Evolutionary conservation across 2,329 filamentous ascomycete species (phyloP), one percentile per base, ranked within the genome.

Genomic region (Aspergillus tamarii): DNA sequence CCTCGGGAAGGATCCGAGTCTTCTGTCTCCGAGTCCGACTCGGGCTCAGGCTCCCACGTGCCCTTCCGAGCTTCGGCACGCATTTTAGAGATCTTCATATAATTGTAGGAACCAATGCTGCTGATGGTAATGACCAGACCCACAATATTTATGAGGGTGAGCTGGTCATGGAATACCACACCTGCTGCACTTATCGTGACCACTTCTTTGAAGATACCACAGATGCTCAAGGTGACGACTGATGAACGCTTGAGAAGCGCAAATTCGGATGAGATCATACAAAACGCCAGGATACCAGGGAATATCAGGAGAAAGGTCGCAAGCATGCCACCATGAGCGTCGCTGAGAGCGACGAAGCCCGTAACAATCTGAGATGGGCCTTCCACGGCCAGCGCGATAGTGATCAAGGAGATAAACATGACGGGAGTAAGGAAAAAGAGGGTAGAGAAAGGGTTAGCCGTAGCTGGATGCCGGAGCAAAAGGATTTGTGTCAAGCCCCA

Each of bases 401-500:
- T 72, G 58, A 96, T 83, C 34, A 99, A 85, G 23, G 90, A 90
- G 67, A 91, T 52, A 74, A 99, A 99, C 95, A 99, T 99, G 79
- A 97, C 87, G 1, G 95, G 95, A 0, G 94, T 94, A n/a, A 99
- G 88, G 80, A 94, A 97, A 81, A 98, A 97, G 69, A 99, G 96
- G 71, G 92, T 96, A 16, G 93, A 94, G 78, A 99, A 98, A 0
- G 95, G 95, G 74, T 99, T 99, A 52, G 92, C 92, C 0, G 95
- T 99, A 23, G 95, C 94, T 1, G 94, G 93, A 78, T 97, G 96
- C 70, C 94, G 91, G 32, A 98, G 87, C 8, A 99, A 87, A 4
- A 99, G 87, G 64, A 99, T 97, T 76, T 99, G 95, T 0, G 95
- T 98, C n/a, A 99, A 83, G n/a, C 88, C 92, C 95, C 95, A 99